phyloP scores from a whole-genome alignment of 257 asterid genomes.

The Ballota nigra region DNA sequence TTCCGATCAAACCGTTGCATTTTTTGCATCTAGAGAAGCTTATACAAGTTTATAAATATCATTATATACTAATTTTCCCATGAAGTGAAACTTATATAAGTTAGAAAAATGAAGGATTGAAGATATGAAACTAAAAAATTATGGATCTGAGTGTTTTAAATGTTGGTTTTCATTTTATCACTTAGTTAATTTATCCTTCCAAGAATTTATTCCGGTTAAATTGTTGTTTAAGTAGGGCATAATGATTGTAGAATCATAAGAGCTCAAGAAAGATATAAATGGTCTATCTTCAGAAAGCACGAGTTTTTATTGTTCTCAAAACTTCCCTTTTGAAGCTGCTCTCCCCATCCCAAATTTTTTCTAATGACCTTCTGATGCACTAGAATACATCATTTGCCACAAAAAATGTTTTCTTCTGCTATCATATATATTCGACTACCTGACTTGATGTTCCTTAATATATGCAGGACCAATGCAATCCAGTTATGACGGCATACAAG shows the following conservation, averaged over 20 bases:
- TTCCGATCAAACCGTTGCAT: neutral
- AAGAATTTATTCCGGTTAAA: neutral
- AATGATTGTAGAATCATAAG: neutral
- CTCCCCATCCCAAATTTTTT: neutral
- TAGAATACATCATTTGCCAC: neutral
- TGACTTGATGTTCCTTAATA: neutral
- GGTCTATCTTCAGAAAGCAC: neutral
- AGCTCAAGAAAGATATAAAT: no score
- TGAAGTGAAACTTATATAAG: no score
- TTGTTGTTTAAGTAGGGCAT: neutral
- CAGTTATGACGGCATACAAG: constrained; percentile 90
- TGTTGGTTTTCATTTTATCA: no score
- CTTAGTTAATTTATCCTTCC: no score
- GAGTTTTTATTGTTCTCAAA: neutral
- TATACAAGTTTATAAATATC: no score
- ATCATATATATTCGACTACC: neutral
- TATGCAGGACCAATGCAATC: constrained; percentile 64
- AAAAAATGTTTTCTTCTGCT: neutral
- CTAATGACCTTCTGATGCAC: neutral
- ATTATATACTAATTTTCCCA: no score
- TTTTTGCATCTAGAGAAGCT: no score
- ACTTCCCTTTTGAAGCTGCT: neutral
- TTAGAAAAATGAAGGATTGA: no score
- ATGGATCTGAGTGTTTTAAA: no score
- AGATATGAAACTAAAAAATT: no score